phyloP scores from a whole-genome alignment of 805 yeast genomes.

The Kazachstania taianensis region DNA sequence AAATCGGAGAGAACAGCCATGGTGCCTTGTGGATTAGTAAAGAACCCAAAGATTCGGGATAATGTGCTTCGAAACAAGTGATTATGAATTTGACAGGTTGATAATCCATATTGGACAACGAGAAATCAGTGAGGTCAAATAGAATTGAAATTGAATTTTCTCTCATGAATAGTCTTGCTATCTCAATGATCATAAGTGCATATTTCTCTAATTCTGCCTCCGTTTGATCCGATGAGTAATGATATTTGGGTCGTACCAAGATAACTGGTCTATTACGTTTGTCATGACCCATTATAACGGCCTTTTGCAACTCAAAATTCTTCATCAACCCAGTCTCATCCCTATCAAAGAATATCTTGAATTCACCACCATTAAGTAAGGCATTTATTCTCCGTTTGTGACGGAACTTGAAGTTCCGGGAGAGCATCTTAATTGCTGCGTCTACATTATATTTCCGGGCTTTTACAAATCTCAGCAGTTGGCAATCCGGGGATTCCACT shows the following conservation, averaged over 20 bases:
- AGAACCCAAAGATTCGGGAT: slow-evolving; percentile 86
- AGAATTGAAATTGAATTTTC: slow-evolving; percentile 78
- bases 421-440: slow-evolving; percentile 58
- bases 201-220: slow-evolving; percentile 64
- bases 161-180: slow-evolving; percentile 60
- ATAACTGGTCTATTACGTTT: slow-evolving; percentile 68
- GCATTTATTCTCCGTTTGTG: slow-evolving; percentile 51
- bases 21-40: slow-evolving; percentile 89
- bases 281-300: slow-evolving; percentile 68
- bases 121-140: slow-evolving; percentile 79
- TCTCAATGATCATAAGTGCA: slow-evolving; percentile 70
- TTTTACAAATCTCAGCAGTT: slow-evolving; percentile 63
- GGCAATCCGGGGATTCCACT: slow-evolving; percentile 74
- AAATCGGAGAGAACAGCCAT: slow-evolving; percentile 90
- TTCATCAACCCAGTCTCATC: slow-evolving; percentile 34
- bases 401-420: slow-evolving; percentile 73
- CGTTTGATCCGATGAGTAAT: slow-evolving; percentile 57
- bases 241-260: slow-evolving; percentile 68
- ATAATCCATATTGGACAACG: slow-evolving; percentile 89
- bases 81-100: slow-evolving; percentile 83
- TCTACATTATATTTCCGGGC: slow-evolving; percentile 82
- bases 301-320: slow-evolving; percentile 49
- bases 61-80: slow-evolving; percentile 86
- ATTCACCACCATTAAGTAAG: slow-evolving; percentile 64
- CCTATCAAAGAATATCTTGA: slow-evolving; percentile 39